Base-by-base conservation (phyloP, 495 filamentous ascomycete species). In the Echria macrotheca region DNA sequence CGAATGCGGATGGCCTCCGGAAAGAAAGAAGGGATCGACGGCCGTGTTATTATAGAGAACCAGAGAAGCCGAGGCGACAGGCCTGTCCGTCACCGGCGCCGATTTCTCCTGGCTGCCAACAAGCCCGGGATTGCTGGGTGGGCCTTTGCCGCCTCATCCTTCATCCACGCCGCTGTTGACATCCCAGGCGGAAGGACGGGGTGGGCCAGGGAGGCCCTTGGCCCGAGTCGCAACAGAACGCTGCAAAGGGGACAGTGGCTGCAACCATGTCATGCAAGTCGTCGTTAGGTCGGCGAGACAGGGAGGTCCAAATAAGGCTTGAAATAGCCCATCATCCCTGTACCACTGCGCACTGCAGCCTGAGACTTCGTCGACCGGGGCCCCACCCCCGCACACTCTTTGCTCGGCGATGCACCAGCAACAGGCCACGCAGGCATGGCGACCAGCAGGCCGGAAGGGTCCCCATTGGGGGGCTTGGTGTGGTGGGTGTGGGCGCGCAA, bases 221-320 rank as follows among this genome's bases (percentile, higher is more conserved):
- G 22, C 5, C 32, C 17, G 22, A 19, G 32, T 47, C 21, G 44
- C 31, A 47, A 23, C 44, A 21, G 6, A 37, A 26, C 19, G 21
- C 44, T 15, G 44, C 33, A 47, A 26, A 24, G n/a, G 44, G 36
- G n/a, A 28, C 35, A 19, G 24, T 22, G 33, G 42, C 22, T 40
- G 46, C 46, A 28, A 47, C 46, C 24, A n/a, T 47, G 39, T 48
- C 46, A 48, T 48, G 46, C 46, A 48, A 24, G 14, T 15, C 6
- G 46, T 48, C 11, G 46, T 31, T 23, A 38, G 36, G 46, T 28
- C 35, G 46, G 33, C 46, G 23, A 29, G 35, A 25, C 7, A 18
- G 46, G 23, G 15, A 4, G 33, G 23, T 31, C 14, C 3, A 10
- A 39, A 39, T 31, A 23, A 9, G 32, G 23, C 46, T 40, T 29